Evolutionary conservation across 1,139 yeast species (phyloP).

Genomic region (Pichia sp.): DNA sequence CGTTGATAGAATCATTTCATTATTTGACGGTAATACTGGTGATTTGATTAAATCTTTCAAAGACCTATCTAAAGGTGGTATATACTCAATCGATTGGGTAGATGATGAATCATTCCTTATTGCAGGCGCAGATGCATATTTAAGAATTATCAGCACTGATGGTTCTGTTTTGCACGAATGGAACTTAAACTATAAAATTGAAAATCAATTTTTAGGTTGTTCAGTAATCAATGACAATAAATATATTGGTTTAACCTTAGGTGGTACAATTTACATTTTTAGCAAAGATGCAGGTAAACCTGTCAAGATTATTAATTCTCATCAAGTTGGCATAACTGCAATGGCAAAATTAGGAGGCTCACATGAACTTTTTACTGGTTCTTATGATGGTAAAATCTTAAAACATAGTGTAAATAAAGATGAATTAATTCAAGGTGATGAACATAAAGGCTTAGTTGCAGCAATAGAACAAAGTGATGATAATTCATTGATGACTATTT

Average conservation of each 20-base stretch:
- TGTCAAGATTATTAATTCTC: slow-evolving; percentile 54
- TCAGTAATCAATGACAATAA: slow-evolving; percentile 56
- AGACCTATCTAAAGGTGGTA: slow-evolving; percentile 68
- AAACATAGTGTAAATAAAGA: slow-evolving; percentile 42
- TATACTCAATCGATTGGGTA: slow-evolving; percentile 71
- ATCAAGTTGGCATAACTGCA: slow-evolving; percentile 73
- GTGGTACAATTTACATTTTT: slow-evolving; percentile 67
- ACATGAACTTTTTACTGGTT: slow-evolving; percentile 49
- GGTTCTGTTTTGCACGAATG: slow-evolving; percentile 40
- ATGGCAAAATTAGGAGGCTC: slow-evolving; percentile 32
- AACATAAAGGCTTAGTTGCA: slow-evolving; percentile 56
- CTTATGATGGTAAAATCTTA: slow-evolving; percentile 72
- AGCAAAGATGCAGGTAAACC: slow-evolving; percentile 37
- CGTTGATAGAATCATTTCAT: slow-evolving; percentile 67
- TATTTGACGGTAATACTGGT: slow-evolving; percentile 87
- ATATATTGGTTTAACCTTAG: slow-evolving; percentile 60
- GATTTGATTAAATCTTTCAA: slow-evolving; percentile 53
- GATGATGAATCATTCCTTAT: slow-evolving; percentile 64
- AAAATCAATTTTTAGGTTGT: slow-evolving; percentile 76
- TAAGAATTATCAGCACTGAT: slow-evolving; percentile 49
- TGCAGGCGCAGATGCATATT: slow-evolving; percentile 74
- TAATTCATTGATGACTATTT: slow-evolving; percentile 41
- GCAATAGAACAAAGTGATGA: slow-evolving; percentile 31
- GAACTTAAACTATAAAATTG: slow-evolving; percentile 38
- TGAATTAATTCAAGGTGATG: slow-evolving; percentile 35